A percentile compares a stretch with the other conserved stretches of the same genome.
phyloP scores from a whole-genome alignment of 257 asterid genomes.

The Solanum ossicruentum region DNA sequence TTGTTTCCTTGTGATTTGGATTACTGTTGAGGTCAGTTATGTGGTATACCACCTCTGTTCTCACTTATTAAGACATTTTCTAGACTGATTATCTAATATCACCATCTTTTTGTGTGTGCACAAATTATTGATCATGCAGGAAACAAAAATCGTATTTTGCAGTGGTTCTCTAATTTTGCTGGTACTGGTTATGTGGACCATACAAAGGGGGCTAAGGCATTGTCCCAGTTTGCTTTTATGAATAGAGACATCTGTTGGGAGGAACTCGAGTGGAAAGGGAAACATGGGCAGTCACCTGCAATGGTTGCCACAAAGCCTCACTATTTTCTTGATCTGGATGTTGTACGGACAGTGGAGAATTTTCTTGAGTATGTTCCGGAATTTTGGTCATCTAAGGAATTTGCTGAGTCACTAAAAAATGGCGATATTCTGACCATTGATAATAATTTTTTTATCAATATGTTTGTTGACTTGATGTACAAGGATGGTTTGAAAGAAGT shows the following conservation, averaged over 20 bases:
- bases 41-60: not conserved
- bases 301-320: constrained; percentile 99
- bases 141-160: constrained; percentile 52
- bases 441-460: constrained; percentile 41
- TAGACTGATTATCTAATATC: not conserved
- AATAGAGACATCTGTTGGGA: constrained; percentile 96
- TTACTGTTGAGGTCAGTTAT: not conserved
- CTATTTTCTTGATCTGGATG: constrained; percentile 94
- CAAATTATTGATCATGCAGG: constrained; percentile 35
- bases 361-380: constrained; percentile 88
- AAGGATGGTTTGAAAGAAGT: constrained; percentile 54
- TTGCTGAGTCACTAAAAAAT: constrained; percentile 75
- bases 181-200: constrained; percentile 46
- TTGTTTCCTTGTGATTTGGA: not conserved
- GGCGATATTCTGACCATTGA: constrained; percentile 66
- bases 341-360: constrained; percentile 75
- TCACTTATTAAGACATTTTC: not conserved
- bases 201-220: constrained; percentile 84
- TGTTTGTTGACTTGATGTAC: constrained; percentile 73
- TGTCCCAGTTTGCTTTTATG: constrained; percentile 82
- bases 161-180: constrained; percentile 83
- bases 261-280: constrained; percentile 97
- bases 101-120: not conserved
- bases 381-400: constrained; percentile 86
- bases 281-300: constrained; percentile 98